These are phyloP conservation scores for Parachaetomium inaequale DNA, from an alignment of 495 filamentous ascomycete genomes.

Conservation along the genomic window DNA sequence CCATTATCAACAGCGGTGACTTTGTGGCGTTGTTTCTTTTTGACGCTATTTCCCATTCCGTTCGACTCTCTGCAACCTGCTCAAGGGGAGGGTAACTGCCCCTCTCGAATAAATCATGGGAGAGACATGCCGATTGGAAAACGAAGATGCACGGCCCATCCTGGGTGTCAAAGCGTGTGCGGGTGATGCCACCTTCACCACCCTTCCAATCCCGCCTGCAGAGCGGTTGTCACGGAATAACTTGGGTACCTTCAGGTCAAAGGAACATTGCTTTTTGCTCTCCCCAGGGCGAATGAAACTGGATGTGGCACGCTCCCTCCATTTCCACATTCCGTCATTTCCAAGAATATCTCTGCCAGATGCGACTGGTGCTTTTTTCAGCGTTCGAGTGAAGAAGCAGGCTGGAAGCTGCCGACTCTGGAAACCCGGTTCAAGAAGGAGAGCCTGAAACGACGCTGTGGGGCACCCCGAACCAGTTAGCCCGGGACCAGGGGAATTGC, in stretches of 20 bases:
- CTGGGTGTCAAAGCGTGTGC: conserved; percentile 4
- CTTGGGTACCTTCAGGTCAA: too few species aligned
- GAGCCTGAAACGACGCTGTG: conserved; percentile 8
- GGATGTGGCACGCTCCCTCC: neutral
- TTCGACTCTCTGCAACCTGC: too few species aligned
- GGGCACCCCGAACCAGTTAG: neutral
- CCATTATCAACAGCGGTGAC: too few species aligned
- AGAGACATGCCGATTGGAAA: neutral
- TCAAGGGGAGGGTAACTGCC: too few species aligned
- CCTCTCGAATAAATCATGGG: neutral
- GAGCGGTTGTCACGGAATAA: neutral
- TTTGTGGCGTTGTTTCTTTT: too few species aligned
- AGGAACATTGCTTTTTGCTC: neutral
- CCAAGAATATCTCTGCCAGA: neutral
- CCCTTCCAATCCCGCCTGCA: neutral
- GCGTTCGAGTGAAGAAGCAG: neutral
- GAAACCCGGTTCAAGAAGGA: neutral
- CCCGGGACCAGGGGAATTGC: conserved; percentile 1
- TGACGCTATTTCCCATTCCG: too few species aligned
- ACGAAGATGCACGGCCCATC: conserved; percentile 1
- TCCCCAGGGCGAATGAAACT: neutral
- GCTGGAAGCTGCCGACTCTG: neutral
- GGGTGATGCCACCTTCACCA: neutral
- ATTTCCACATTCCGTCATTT: too few species aligned
- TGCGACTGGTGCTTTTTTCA: neutral